Evolutionary conservation across 306 rosid species (phyloP).

Genomic region (Vicia villosa): DNA sequence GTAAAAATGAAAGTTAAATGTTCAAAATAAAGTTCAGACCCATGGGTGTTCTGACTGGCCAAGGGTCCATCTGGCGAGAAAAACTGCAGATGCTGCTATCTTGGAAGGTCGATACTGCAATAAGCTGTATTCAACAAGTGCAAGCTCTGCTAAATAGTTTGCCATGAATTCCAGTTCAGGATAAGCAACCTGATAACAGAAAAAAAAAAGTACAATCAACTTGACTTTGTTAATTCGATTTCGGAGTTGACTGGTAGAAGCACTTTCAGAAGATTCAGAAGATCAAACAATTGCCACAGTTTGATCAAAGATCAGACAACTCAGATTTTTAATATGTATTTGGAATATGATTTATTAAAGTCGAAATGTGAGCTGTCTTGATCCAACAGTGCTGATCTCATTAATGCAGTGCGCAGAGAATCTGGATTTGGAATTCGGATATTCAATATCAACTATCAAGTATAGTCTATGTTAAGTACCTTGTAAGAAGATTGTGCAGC

Average conservation of each 20-base stretch:
- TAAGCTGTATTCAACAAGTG: constrained; percentile 76
- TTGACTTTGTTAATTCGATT: background rate
- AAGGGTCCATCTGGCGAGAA: constrained; percentile 92
- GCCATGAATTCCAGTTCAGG: constrained; percentile 73
- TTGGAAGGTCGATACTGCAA: constrained; percentile 76
- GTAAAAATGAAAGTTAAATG: background rate
- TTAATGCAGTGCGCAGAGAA: background rate
- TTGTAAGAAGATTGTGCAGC: constrained; percentile 71
- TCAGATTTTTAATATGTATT: background rate
- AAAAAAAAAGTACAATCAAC: constrained; percentile 2
- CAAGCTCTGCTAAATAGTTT: constrained; percentile 80
- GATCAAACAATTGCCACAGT: background rate
- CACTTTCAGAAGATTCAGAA: background rate
- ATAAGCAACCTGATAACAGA: constrained; percentile 54
- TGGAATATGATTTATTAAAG: background rate
- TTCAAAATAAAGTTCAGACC: constrained; percentile 50
- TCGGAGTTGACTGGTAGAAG: background rate
- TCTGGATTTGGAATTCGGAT: background rate
- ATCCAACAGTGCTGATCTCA: background rate
- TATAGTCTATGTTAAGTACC: constrained; percentile 46
- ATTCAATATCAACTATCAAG: constrained; percentile 5
- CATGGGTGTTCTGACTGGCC: constrained; percentile 77
- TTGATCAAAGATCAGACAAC: background rate
- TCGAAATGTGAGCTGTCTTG: background rate
- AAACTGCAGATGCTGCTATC: constrained; percentile 82